phyloP scores from a whole-genome alignment of 1,139 yeast genomes.

The Yamadazyma atlantica region DNA sequence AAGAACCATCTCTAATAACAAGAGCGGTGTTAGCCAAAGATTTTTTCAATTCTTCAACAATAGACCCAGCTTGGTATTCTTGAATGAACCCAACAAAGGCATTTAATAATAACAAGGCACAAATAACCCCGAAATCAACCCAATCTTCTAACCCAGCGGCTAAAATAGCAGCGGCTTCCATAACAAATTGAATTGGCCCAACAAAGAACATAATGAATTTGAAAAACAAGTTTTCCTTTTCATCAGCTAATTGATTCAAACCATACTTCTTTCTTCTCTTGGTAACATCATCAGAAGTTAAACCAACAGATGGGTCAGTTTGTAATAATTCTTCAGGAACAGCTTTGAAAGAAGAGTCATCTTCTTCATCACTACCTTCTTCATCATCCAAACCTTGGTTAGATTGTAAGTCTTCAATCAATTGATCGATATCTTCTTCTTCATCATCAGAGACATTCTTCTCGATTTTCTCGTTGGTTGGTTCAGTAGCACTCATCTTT shows the following conservation, averaged over 20 bases:
- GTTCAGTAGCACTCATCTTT: constrained; percentile 50
- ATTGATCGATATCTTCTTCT: constrained; percentile 86
- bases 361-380: constrained; percentile 55
- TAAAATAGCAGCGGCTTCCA: constrained; percentile 97
- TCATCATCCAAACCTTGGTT: constrained; percentile 51
- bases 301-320: constrained; percentile 83
- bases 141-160: constrained; percentile 99
- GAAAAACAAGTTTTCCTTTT: constrained; percentile 75
- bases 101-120: constrained; percentile 83
- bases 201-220: constrained; percentile 92
- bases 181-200: constrained; percentile 98
- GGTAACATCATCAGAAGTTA: constrained; percentile 75
- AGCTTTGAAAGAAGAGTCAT: constrained; percentile 50
- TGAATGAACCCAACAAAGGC: constrained; percentile 96
- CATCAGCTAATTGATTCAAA: constrained; percentile 93
- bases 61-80: constrained; percentile 97
- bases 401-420: constrained; percentile 87
- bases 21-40: constrained; percentile 87
- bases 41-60: constrained; percentile 92
- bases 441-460: constrained; percentile 60
- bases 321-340: constrained; percentile 89
- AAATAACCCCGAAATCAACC: constrained; percentile 98
- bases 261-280: constrained; percentile 94
- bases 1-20: constrained; percentile 81
- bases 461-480: constrained; percentile 48